Conservation (phyloP, 495 filamentous ascomycete species). For the Podospora tetraspora region DNA sequence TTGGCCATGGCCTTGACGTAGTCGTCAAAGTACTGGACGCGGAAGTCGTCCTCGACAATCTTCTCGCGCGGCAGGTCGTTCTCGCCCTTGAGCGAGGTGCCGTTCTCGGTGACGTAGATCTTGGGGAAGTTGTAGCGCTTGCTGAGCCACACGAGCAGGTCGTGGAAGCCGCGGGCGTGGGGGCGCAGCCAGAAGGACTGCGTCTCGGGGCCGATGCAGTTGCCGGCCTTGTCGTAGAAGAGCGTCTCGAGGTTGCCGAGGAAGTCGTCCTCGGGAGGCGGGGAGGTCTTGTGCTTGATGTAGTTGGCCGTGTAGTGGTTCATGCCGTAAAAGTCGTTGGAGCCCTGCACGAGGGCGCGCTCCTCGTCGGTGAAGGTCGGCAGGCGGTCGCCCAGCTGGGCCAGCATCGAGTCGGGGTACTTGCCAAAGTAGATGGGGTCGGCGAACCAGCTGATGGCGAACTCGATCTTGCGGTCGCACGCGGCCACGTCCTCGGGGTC, state of each 20-base stretch:
- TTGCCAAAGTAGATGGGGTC: constrained; percentile 72
- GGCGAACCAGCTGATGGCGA: constrained; percentile 62
- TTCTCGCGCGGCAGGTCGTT: constrained; percentile 65
- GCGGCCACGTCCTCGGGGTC: constrained; percentile 55
- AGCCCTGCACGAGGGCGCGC: constrained; percentile 60
- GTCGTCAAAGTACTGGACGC: constrained; percentile 65
- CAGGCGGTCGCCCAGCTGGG: constrained; percentile 65
- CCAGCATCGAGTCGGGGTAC: constrained; percentile 70
- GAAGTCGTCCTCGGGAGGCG: constrained; percentile 58
- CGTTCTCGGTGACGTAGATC: constrained; percentile 81
- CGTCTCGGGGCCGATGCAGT: constrained; percentile 67
- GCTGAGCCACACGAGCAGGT: constrained; percentile 72
- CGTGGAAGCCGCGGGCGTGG: constrained; percentile 64
- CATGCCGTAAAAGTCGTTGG: constrained; percentile 81
- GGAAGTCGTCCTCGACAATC: constrained; percentile 69
- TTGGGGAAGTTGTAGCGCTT: constrained; percentile 67
- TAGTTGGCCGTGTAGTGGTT: constrained; percentile 83
- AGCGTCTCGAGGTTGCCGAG: constrained; percentile 65
- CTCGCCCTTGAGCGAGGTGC: constrained; percentile 71
- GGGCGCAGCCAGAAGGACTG: constrained; percentile 72
- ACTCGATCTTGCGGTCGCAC: constrained; percentile 59
- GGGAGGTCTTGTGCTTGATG: constrained; percentile 61
- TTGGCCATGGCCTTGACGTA: constrained; percentile 69
- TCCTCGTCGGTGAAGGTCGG: constrained; percentile 63
- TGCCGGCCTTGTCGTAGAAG: constrained; percentile 60